phyloP scores from a whole-genome alignment of 1,139 yeast genomes.

The Pichia terricola region DNA sequence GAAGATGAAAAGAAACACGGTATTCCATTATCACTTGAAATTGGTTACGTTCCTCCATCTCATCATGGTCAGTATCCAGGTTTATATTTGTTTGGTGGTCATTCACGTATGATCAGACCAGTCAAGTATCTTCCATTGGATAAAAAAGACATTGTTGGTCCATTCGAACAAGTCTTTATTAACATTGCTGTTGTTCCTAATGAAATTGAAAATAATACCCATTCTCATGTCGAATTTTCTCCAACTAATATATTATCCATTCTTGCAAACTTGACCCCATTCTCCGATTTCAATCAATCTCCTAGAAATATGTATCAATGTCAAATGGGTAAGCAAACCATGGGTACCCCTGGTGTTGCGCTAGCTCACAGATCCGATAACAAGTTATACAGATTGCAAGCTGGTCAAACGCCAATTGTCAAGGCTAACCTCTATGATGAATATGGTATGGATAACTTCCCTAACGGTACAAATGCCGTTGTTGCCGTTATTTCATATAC shows the following conservation, averaged over 20 bases:
- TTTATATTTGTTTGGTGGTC: constrained; percentile 79
- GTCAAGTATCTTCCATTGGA: constrained; percentile 81
- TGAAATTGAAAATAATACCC: constrained; percentile 74
- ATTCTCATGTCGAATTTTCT: constrained; percentile 86
- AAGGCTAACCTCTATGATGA: constrained; percentile 90
- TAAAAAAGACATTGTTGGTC: constrained; percentile 83
- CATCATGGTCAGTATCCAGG: constrained; percentile 97
- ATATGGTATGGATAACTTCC: constrained; percentile 96
- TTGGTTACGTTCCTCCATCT: constrained; percentile 94
- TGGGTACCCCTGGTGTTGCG: constrained; percentile 99
- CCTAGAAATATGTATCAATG: constrained; percentile 99
- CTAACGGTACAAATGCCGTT: constrained; percentile 96
- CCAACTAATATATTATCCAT: constrained; percentile 93
- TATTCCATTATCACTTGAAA: constrained; percentile 77
- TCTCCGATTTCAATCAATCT: constrained; percentile 96
- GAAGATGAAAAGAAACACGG: constrained; percentile 52
- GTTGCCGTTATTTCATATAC: constrained; percentile 98
- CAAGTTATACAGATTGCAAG: constrained; percentile 82
- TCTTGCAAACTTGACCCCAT: constrained; percentile 92
- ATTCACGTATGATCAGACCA: constrained; percentile 93
- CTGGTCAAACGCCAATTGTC: constrained; percentile 96
- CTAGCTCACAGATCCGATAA: constrained; percentile 88
- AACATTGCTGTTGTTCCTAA: constrained; percentile 90
- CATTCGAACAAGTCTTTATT: constrained; percentile 97
- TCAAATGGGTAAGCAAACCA: constrained; percentile 99